Evolutionary conservation across 2,329 filamentous ascomycete genomes (phyloP).

Genomic region (Aspergillus tubingensis): DNA sequence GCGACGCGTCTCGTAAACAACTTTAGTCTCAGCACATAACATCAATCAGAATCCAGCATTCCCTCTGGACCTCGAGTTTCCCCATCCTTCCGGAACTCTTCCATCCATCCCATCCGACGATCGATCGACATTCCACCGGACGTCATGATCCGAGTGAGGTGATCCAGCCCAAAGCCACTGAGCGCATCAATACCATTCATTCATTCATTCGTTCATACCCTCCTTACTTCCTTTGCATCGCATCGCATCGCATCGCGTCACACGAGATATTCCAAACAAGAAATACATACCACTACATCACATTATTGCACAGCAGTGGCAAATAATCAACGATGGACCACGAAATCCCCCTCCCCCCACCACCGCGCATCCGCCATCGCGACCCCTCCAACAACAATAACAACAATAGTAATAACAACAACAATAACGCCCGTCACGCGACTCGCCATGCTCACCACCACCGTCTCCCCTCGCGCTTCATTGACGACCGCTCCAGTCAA

Average conservation of each 20-base stretch:
- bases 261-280: neutral
- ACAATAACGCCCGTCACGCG: neutral
- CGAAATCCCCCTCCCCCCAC: constrained; percentile 43
- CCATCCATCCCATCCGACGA: neutral
- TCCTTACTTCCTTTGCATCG: neutral
- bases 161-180: neutral
- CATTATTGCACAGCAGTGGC: neutral
- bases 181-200: neutral
- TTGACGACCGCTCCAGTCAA: constrained; percentile 41
- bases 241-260: neutral
- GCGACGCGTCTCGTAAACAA: constrained; percentile 6
- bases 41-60: neutral
- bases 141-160: constrained; percentile 20
- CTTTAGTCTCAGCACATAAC: neutral
- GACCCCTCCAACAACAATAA: constrained; percentile 18
- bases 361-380: constrained; percentile 38
- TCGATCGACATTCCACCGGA: constrained; percentile 20
- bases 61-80: neutral
- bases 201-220: too few species aligned
- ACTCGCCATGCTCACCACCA: constrained; percentile 23
- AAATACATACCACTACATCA: neutral
- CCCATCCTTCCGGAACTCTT: neutral
- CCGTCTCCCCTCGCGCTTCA: constrained; percentile 30
- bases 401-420: neutral
- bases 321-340: constrained; percentile 34